Conservation (phyloP, 441 rosid species). For the Jatropha multifida region DNA sequence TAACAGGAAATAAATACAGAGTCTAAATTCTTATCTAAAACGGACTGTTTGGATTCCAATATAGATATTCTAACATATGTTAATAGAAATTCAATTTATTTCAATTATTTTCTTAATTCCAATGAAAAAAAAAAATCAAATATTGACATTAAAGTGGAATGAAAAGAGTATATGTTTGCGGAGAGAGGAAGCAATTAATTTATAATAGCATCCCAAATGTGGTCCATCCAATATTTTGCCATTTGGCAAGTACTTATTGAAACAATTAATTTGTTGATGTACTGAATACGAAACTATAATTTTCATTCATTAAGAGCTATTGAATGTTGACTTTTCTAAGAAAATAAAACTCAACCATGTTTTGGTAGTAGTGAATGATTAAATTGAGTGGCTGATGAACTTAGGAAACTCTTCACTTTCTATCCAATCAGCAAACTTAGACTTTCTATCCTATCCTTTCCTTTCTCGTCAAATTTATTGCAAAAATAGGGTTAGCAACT, state of each 20-base stretch:
- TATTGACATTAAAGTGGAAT: too few species aligned
- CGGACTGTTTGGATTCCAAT: too few species aligned
- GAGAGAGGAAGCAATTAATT: too few species aligned
- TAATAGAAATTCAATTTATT: too few species aligned
- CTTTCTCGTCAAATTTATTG: background rate
- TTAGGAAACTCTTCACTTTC: background rate
- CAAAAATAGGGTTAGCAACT: background rate
- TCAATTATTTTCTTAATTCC: too few species aligned
- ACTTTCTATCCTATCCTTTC: background rate
- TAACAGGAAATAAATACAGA: too few species aligned
- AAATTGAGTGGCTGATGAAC: background rate
- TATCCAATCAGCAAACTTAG: background rate
- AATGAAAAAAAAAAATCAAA: too few species aligned
- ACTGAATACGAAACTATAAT: background rate
- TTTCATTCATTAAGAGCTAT: slow-evolving; percentile 3
- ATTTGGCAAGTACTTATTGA: background rate
- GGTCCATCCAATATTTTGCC: too few species aligned
- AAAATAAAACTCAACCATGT: background rate
- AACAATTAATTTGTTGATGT: background rate
- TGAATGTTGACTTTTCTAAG: slow-evolving; percentile 14
- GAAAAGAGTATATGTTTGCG: too few species aligned
- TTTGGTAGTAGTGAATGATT: background rate
- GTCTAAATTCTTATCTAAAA: too few species aligned
- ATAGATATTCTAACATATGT: too few species aligned
- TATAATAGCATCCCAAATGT: background rate